phyloP scores from a whole-genome alignment of 306 rosid genomes.

The Gastrolobium bilobum region DNA sequence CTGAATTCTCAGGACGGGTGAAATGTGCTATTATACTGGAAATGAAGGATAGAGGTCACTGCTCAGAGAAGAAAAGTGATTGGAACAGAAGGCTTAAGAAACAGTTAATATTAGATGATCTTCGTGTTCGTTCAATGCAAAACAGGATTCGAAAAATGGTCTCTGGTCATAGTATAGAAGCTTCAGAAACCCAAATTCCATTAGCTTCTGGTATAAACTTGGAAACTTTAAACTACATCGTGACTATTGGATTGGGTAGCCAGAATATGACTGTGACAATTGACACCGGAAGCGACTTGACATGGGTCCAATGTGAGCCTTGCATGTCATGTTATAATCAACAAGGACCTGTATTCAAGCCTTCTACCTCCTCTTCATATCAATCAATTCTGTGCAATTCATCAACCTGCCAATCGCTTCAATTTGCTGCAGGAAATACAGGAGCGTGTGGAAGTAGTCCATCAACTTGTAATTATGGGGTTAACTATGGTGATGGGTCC shows the following conservation, averaged over 20 bases:
- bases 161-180: constrained; percentile 38
- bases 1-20: constrained; percentile 60
- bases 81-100: constrained; percentile 57
- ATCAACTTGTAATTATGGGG: constrained; percentile 61
- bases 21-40: constrained; percentile 74
- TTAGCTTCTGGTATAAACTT: constrained; percentile 70
- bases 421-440: constrained; percentile 60
- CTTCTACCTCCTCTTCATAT: constrained; percentile 71
- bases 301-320: constrained; percentile 91
- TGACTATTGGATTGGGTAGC: constrained; percentile 66
- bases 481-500: constrained; percentile 87
- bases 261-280: constrained; percentile 76
- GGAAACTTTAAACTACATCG: constrained; percentile 80
- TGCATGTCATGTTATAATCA: constrained; percentile 81
- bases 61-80: constrained; percentile 59
- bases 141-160: constrained; percentile 47
- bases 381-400: constrained; percentile 69
- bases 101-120: constrained; percentile 59
- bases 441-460: constrained; percentile 53
- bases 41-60: constrained; percentile 73
- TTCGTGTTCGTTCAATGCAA: constrained; percentile 64
- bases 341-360: constrained; percentile 75
- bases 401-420: constrained; percentile 65
- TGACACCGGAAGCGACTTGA: constrained; percentile 92
- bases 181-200: constrained; percentile 72